phyloP scores from a whole-genome alignment of 2,329 filamentous ascomycete species.

The Graphilbum sp. region DNA sequence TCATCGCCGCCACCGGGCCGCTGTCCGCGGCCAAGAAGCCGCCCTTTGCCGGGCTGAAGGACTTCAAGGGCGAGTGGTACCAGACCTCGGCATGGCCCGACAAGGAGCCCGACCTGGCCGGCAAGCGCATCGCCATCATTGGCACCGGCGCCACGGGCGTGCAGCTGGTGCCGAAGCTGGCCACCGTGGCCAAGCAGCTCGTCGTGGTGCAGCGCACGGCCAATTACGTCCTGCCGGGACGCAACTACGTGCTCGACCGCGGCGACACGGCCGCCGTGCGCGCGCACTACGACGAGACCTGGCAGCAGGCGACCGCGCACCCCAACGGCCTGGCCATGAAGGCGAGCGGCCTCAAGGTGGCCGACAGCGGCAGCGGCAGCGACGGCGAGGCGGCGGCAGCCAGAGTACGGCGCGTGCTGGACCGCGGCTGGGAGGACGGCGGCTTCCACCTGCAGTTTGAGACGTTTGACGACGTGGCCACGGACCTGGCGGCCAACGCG shows the following conservation, averaged over 20 bases:
- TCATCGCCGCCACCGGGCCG: conserved; percentile 47
- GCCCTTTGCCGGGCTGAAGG: conserved; percentile 45
- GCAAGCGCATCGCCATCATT: conserved; percentile 55
- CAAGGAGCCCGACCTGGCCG: conserved; percentile 44
- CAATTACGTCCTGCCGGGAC: conserved; percentile 40
- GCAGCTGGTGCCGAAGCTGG: conserved; percentile 56
- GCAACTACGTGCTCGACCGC: conserved; percentile 4
- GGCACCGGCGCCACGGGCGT: conserved; percentile 67
- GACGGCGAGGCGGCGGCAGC: too few relatives aligned
- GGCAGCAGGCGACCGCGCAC: neutral
- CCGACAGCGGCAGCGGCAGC: too few relatives aligned
- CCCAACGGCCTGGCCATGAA: conserved; percentile 3
- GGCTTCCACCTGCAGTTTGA: conserved; percentile 5
- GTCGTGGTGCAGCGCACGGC: conserved; percentile 73
- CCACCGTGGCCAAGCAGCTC: conserved; percentile 45
- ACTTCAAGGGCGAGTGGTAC: conserved; percentile 36
- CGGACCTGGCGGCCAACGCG: conserved; percentile 14
- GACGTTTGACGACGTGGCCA: conserved; percentile 12
- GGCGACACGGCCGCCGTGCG: neutral
- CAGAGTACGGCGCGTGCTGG: conserved; percentile 3
- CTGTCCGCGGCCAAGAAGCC: conserved; percentile 45
- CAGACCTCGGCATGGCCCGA: conserved; percentile 40
- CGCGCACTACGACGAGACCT: conserved; percentile 1
- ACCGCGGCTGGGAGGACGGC: conserved; percentile 4
- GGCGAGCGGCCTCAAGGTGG: too few relatives aligned